phyloP scores from a whole-genome alignment of 805 yeast genomes.

The Candida namnaoensis region DNA sequence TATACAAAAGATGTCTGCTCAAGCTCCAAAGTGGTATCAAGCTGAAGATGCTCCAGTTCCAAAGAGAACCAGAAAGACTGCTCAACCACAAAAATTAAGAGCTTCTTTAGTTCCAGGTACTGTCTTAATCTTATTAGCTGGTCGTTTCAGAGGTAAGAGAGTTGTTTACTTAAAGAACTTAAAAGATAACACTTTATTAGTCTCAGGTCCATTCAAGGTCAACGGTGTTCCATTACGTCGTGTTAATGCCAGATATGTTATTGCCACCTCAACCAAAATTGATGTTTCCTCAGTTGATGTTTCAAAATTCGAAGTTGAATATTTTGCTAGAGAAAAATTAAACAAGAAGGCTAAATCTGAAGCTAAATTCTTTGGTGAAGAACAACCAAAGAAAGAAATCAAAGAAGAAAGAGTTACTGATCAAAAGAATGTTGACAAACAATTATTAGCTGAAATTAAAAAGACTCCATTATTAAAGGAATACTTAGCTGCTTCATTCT shows the following conservation, averaged over 20 bases:
- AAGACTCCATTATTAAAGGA: constrained; percentile 95
- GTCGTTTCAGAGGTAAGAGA: constrained; percentile 99
- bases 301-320: constrained; percentile 85
- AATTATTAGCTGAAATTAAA: constrained; percentile 89
- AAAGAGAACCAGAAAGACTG: constrained; percentile 83
- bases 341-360: constrained; percentile 79
- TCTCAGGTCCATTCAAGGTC: constrained; percentile 98
- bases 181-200: constrained; percentile 96
- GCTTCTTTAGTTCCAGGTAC: constrained; percentile 96
- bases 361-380: constrained; percentile 83
- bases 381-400: constrained; percentile 72
- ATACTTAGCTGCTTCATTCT: constrained; percentile 92
- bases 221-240: constrained; percentile 99
- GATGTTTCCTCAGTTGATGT: constrained; percentile 73
- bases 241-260: constrained; percentile 97
- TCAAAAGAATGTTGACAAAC: constrained; percentile 92
- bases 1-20: constrained; percentile 12
- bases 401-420: constrained; percentile 92
- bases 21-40: constrained; percentile 92
- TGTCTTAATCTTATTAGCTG: constrained; percentile 94
- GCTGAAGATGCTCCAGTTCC: constrained; percentile 85
- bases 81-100: constrained; percentile 92
- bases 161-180: constrained; percentile 95
- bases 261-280: constrained; percentile 95
- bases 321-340: constrained; percentile 94